phyloP scores from a whole-genome alignment of 1,284 basidiomycete species.

The Tilletiaria anomala region DNA sequence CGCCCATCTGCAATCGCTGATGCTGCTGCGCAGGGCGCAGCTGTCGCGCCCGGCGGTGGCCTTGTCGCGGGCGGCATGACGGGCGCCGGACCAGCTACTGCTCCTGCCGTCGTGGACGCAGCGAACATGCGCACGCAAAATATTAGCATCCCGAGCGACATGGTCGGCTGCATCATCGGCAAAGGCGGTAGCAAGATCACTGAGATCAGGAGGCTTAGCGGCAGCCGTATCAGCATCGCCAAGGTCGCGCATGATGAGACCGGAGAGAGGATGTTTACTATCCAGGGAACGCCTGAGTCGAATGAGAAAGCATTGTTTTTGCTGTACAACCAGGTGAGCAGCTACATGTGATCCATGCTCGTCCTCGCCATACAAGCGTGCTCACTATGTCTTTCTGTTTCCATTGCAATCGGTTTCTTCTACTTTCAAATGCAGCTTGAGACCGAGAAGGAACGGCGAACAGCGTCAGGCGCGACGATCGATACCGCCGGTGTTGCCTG shows the following conservation, averaged over 20 bases:
- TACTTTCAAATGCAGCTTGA: no score
- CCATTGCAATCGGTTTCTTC: no score
- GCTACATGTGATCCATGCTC: not conserved
- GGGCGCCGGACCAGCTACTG: slow-evolving; percentile 27
- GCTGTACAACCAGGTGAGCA: slow-evolving; percentile 65
- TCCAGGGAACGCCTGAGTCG: slow-evolving; percentile 77
- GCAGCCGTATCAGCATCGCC: slow-evolving; percentile 92
- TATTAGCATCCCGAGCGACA: slow-evolving; percentile 76
- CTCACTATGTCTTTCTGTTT: not conserved
- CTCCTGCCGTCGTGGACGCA: slow-evolving; percentile 43
- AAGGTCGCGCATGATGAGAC: slow-evolving; percentile 97
- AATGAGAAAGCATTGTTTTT: slow-evolving; percentile 61
- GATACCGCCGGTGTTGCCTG: no score
- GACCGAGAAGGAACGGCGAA: slow-evolving; percentile 32
- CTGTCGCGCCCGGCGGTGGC: slow-evolving; percentile 28
- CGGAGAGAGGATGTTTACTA: slow-evolving; percentile 98
- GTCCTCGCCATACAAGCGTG: not conserved
- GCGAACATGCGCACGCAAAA: slow-evolving; percentile 87
- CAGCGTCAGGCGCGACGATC: no score
- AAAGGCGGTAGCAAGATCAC: slow-evolving; percentile 96
- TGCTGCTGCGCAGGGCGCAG: slow-evolving; percentile 23
- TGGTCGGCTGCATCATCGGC: slow-evolving; percentile 71
- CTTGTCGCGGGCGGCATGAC: slow-evolving; percentile 26
- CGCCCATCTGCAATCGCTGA: no score
- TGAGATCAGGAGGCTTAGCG: slow-evolving; percentile 89